Percentiles rank a stretch among this genome's conserved stretches.
These are phyloP conservation scores for Cantharellus cinnabarinus DNA, from an alignment of 768 basidiomycete genomes.

Conservation along the genomic window DNA sequence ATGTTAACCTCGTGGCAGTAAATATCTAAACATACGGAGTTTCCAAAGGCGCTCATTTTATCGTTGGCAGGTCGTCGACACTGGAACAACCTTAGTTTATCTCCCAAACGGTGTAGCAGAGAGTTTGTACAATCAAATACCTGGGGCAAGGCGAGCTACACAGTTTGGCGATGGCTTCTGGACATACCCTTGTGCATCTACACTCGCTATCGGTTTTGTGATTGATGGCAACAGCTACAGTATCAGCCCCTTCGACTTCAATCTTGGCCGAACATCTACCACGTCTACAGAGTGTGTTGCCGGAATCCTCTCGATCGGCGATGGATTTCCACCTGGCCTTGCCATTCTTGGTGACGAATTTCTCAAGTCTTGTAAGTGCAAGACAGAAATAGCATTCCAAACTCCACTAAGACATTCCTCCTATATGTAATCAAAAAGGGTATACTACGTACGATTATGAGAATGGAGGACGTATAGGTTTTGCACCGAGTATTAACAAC, in stretches of 20 bases:
- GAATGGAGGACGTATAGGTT: background rate
- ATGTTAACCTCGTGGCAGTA: too few species aligned
- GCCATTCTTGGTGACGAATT: slow-evolving; percentile 46
- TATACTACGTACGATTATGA: background rate
- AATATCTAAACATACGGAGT: too few species aligned
- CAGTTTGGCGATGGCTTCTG: slow-evolving; percentile 19
- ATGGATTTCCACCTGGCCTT: slow-evolving; percentile 29
- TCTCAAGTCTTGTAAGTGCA: slow-evolving; percentile 32
- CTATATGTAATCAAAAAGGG: background rate
- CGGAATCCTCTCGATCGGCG: slow-evolving; percentile 28
- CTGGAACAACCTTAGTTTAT: background rate
- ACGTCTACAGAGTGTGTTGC: slow-evolving; percentile 29
- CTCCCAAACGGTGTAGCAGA: background rate
- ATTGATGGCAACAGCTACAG: slow-evolving; percentile 25
- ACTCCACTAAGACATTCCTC: too few species aligned
- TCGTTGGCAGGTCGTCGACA: background rate
- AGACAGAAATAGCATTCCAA: background rate
- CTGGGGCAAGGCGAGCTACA: background rate
- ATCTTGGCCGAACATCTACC: slow-evolving; percentile 24
- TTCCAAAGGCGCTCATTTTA: background rate
- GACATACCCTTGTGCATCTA: slow-evolving; percentile 30
- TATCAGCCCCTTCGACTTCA: slow-evolving; percentile 32
- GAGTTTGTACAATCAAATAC: background rate
- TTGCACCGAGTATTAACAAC: background rate
- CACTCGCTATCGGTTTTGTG: slow-evolving; percentile 21